A percentile compares a stretch with the other conserved stretches of the same genome.
Conservation (phyloP, 106 monocot species). For the Chionographis japonica region DNA sequence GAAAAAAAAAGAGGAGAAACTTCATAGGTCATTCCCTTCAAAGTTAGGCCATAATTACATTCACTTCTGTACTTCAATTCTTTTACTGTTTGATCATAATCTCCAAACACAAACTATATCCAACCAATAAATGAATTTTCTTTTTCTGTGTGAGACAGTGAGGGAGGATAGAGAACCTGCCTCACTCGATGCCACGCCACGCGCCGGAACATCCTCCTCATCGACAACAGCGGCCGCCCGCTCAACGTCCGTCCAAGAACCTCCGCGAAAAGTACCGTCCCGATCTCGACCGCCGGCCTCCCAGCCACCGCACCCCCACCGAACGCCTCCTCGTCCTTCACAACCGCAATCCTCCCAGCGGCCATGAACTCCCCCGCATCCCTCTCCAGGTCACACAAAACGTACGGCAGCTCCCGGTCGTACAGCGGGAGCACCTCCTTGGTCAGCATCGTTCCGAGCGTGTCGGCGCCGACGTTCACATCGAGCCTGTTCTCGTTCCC, state of each 20-base stretch:
- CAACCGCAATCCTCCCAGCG: conserved; percentile 54
- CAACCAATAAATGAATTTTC: too few relatives aligned
- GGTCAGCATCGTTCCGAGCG: conserved; percentile 73
- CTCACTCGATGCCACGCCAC: conserved; percentile 92
- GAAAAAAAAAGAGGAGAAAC: too few relatives aligned
- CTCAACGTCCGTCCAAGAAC: conserved; percentile 82
- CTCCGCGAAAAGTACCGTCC: conserved; percentile 77
- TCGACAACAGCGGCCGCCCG: conserved; percentile 78
- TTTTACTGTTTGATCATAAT: too few relatives aligned
- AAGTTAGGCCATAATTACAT: too few relatives aligned
- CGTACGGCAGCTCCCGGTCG: conserved; percentile 39
- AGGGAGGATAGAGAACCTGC: conserved; percentile 69
- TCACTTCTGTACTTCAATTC: too few relatives aligned
- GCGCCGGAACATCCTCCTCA: conserved; percentile 69
- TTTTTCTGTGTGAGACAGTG: neutral
- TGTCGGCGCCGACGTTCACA: conserved; percentile 73
- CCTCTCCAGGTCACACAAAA: conserved; percentile 55
- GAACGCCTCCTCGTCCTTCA: conserved; percentile 68
- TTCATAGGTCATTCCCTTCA: too few relatives aligned
- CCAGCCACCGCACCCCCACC: conserved; percentile 21
- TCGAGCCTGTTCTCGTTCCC: conserved; percentile 81
- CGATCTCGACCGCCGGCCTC: conserved; percentile 58
- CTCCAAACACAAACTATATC: too few relatives aligned
- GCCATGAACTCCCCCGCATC: conserved; percentile 32
- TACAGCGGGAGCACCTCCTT: conserved; percentile 80